These are phyloP conservation scores for Mucor piriformis DNA, from an alignment of 371 early-diverging fungal species.

Conservation along the genomic window DNA sequence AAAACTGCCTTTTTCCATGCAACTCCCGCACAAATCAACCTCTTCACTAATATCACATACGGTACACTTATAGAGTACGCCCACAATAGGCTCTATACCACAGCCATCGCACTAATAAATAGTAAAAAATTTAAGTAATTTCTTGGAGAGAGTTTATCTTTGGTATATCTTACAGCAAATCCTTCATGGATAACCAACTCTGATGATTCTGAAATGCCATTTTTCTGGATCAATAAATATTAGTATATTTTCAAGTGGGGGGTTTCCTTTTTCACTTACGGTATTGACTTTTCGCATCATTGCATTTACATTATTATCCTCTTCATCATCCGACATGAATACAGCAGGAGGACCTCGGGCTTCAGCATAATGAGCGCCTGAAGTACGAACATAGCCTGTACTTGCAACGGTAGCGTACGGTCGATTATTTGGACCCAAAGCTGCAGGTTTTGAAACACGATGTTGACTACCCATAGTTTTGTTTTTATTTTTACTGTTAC, in stretches of 20 bases:
- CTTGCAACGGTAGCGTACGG: constrained; percentile 22
- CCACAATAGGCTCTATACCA: constrained; percentile 65
- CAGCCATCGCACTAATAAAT: constrained; percentile 58
- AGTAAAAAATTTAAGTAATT: background rate
- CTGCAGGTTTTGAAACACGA: constrained; percentile 19
- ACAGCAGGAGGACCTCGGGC: constrained; percentile 57
- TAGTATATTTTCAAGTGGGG: too few relatives aligned
- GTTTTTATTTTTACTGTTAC: constrained; percentile 3
- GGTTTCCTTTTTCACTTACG: background rate
- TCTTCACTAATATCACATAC: constrained; percentile 60
- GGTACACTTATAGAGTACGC: constrained; percentile 61
- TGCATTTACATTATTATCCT: constrained; percentile 54
- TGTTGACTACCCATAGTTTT: background rate
- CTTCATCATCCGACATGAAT: constrained; percentile 67
- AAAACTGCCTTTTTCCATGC: constrained; percentile 50
- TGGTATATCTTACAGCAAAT: constrained; percentile 52
- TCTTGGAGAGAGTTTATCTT: background rate
- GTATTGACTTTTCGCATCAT: constrained; percentile 49
- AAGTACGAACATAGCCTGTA: constrained; percentile 53
- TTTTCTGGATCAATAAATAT: background rate
- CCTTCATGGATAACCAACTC: constrained; percentile 55
- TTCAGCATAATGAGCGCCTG: constrained; percentile 61
- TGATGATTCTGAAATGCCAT: constrained; percentile 5
- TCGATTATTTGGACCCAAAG: background rate
- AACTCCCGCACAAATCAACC: constrained; percentile 54